Evolutionary conservation across 305 asterid genomes (phyloP).

Genomic region (Fraxinus greggii): DNA sequence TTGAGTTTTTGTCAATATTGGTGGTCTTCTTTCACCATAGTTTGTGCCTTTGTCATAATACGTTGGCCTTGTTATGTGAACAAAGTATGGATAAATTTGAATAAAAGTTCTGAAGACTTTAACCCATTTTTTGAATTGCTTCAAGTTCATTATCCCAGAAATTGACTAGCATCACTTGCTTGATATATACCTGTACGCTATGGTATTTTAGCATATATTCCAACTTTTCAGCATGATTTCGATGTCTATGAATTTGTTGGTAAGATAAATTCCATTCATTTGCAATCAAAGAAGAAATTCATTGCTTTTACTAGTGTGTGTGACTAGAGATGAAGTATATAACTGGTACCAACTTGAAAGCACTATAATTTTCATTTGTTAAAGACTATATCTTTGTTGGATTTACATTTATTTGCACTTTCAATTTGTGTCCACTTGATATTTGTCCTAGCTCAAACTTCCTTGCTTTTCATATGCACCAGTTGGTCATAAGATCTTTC

Average conservation of each 20-base stretch:
- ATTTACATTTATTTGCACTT: not conserved
- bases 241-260: conserved; percentile 1
- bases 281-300: conserved; percentile 9
- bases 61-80: conserved; percentile 1
- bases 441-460: conserved; percentile 12
- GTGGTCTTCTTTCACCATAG: conserved; percentile 4
- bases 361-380: conserved; percentile 10
- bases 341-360: not conserved
- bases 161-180: not conserved
- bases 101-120: not conserved
- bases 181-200: not conserved
- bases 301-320: conserved; percentile 8
- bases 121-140: conserved; percentile 1
- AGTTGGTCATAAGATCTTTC: not conserved
- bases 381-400: conserved; percentile 1
- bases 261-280: conserved; percentile 10
- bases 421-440: conserved; percentile 1
- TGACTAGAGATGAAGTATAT: not conserved
- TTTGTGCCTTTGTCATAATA: not conserved
- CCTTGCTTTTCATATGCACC: conserved; percentile 17
- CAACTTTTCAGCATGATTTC: not conserved
- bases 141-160: not conserved
- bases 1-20: conserved; percentile 1
- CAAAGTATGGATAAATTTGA: conserved; percentile 8
- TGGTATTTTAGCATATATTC: conserved; percentile 1